Conservation (phyloP, 495 filamentous ascomycete genomes). For the Cairneyella variabilis region DNA sequence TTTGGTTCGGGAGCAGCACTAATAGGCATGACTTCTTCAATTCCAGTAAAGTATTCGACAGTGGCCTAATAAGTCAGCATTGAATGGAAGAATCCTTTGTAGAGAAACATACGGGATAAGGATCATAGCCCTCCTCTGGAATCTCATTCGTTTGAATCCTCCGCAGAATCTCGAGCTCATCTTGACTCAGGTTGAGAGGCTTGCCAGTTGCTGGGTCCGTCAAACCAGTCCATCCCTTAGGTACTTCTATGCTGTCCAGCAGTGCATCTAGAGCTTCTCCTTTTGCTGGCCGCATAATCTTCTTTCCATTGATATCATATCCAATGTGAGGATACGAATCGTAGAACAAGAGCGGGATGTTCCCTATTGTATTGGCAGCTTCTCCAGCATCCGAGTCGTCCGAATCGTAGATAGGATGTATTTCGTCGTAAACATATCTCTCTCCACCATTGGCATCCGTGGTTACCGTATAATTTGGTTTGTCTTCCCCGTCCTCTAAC, state of each 20-base stretch:
- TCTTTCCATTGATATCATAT: conserved; percentile 98
- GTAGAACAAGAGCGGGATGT: conserved; percentile 93
- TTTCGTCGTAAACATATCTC: conserved; percentile 68
- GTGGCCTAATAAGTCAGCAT: conserved; percentile 52
- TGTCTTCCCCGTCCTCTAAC: conserved; percentile 36
- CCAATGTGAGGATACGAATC: conserved; percentile 97
- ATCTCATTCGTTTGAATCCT: conserved; percentile 90
- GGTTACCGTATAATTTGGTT: conserved; percentile 55
- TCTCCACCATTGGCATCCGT: conserved; percentile 50
- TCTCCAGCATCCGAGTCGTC: conserved; percentile 85
- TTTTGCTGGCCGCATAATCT: conserved; percentile 91
- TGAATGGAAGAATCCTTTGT: not conserved
- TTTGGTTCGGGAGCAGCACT: conserved; percentile 95
- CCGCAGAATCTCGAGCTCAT: conserved; percentile 84
- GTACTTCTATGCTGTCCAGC: conserved; percentile 94
- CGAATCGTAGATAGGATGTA: conserved; percentile 92
- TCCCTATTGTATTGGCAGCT: conserved; percentile 83
- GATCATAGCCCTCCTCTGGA: conserved; percentile 82
- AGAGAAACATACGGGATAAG: conserved; percentile 60
- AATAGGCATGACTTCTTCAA: conserved; percentile 88
- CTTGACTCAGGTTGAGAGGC: conserved; percentile 78
- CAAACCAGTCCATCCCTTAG: conserved; percentile 95
- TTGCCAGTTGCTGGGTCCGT: conserved; percentile 91
- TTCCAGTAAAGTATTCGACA: conserved; percentile 88
- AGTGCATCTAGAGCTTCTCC: conserved; percentile 92